Percentiles rank a stretch among this genome's conserved stretches.
These are phyloP conservation scores for Monilinia fructicola DNA, from an alignment of 2,329 filamentous ascomycete species.

Conservation along the genomic window DNA sequence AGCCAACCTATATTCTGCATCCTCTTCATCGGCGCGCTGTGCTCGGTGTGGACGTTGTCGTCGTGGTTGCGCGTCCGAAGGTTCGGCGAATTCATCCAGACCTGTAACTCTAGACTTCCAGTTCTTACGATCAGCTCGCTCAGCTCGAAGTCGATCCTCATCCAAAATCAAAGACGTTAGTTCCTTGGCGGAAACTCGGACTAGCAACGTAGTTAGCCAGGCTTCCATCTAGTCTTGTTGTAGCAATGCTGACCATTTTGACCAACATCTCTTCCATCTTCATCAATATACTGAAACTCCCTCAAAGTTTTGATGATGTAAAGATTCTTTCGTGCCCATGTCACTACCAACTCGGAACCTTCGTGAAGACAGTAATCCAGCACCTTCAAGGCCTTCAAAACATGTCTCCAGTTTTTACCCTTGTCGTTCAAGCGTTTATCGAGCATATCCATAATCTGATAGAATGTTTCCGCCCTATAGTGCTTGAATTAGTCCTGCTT, in stretches of 20 bases:
- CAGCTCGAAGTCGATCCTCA: slow-evolving; percentile 85
- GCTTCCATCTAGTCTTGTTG: slow-evolving; percentile 7
- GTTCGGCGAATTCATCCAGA: slow-evolving; percentile 73
- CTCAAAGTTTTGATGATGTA: slow-evolving; percentile 98
- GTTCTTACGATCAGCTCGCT: slow-evolving; percentile 85
- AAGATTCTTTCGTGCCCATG: slow-evolving; percentile 96
- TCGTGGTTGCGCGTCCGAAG: slow-evolving; percentile 45
- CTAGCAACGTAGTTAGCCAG: slow-evolving; percentile 51
- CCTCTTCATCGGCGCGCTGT: slow-evolving; percentile 70
- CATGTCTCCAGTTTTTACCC: slow-evolving; percentile 99
- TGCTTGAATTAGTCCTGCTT: slow-evolving; percentile 21
- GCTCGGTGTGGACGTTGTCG: slow-evolving; percentile 50
- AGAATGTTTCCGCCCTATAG: slow-evolving; percentile 82
- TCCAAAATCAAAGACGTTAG: slow-evolving; percentile 88
- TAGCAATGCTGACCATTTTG: slow-evolving; percentile 73
- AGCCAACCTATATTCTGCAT: slow-evolving; percentile 85
- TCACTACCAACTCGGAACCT: slow-evolving; percentile 92
- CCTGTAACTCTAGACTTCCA: slow-evolving; percentile 98
- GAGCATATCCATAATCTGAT: slow-evolving; percentile 99
- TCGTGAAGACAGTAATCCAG: slow-evolving; percentile 98
- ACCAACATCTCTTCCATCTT: slow-evolving; percentile 91
- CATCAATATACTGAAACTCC: slow-evolving; percentile 95
- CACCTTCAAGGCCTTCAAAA: slow-evolving; percentile 95
- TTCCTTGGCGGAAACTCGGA: slow-evolving; percentile 94
- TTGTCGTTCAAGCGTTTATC: slow-evolving; percentile 99